A percentile compares a stretch with the other conserved stretches of the same genome.
These are phyloP conservation scores for Urochloa ruziziensis DNA, from an alignment of 176 grass and related monocot species.

Conservation along the genomic window DNA sequence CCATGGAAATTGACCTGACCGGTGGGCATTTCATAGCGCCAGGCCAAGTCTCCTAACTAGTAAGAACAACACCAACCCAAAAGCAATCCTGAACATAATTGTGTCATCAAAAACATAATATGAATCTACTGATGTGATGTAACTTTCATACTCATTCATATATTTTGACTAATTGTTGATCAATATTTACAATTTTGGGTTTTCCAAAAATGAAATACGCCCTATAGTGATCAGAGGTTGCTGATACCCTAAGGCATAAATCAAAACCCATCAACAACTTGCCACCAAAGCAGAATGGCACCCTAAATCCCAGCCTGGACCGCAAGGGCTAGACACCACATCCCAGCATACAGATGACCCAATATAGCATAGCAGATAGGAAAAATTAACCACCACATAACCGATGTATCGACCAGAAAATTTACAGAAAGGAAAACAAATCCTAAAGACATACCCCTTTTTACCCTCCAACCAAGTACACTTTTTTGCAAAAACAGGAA, in stretches of 20 bases:
- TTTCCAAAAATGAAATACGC: not conserved
- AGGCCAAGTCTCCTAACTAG: no score
- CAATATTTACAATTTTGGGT: no score
- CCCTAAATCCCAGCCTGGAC: not conserved
- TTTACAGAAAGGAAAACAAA: not conserved
- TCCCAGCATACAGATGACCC: not conserved
- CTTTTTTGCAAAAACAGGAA: conserved; percentile 1
- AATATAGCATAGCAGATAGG: not conserved
- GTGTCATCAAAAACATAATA: no score
- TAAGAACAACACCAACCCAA: no score
- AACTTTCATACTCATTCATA: no score
- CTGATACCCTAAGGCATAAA: not conserved
- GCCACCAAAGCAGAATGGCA: not conserved
- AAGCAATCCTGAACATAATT: no score
- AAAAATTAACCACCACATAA: not conserved
- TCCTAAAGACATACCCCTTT: not conserved
- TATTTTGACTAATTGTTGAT: no score
- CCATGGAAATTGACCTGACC: no score
- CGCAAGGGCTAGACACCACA: not conserved
- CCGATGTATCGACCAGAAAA: not conserved
- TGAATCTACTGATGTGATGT: no score
- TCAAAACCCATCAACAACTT: not conserved
- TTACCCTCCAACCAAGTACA: not conserved
- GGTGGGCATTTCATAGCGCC: no score
- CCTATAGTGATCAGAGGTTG: not conserved